A percentile compares a stretch with the other conserved stretches of the same genome.
Conservation (phyloP, 176 grass and related monocot genomes). For the Hsuehochloa calcarea region DNA sequence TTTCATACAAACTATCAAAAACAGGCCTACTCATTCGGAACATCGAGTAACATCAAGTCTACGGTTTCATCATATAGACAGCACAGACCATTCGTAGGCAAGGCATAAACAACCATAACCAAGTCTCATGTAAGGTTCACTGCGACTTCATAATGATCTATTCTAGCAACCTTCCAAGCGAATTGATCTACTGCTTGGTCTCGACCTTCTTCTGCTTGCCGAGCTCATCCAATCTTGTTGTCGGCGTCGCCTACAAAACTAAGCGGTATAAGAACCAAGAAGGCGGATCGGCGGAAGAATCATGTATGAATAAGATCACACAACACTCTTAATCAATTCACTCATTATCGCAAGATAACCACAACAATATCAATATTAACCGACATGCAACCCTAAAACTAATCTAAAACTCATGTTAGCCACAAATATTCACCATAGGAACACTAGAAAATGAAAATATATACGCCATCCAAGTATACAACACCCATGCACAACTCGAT, state of each 20-base stretch:
- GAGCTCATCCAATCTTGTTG: constrained; percentile 56
- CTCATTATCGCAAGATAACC: not conserved
- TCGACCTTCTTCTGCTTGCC: constrained; percentile 44
- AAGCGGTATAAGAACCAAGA: not conserved
- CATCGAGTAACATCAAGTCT: not conserved
- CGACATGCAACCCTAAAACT: not conserved
- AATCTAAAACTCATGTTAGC: not conserved
- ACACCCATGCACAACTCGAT: not conserved
- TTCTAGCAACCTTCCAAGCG: not conserved
- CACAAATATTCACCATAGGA: not conserved
- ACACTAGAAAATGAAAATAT: not conserved
- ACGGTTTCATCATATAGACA: not conserved
- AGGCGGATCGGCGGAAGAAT: too few relatives aligned
- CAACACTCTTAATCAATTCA: not conserved
- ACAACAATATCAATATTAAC: not conserved
- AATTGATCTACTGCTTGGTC: constrained; percentile 42
- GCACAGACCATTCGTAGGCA: not conserved
- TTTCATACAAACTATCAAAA: too few relatives aligned
- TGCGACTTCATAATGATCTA: not conserved
- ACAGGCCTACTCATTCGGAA: too few relatives aligned
- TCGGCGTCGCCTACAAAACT: constrained; percentile 52
- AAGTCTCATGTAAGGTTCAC: not conserved
- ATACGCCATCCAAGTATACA: not conserved
- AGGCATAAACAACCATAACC: not conserved
- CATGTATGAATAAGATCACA: not conserved